These are phyloP conservation scores for Magnolia officinalis DNA, from an alignment of 164 flowering plant genomes.

Conservation along the genomic window DNA sequence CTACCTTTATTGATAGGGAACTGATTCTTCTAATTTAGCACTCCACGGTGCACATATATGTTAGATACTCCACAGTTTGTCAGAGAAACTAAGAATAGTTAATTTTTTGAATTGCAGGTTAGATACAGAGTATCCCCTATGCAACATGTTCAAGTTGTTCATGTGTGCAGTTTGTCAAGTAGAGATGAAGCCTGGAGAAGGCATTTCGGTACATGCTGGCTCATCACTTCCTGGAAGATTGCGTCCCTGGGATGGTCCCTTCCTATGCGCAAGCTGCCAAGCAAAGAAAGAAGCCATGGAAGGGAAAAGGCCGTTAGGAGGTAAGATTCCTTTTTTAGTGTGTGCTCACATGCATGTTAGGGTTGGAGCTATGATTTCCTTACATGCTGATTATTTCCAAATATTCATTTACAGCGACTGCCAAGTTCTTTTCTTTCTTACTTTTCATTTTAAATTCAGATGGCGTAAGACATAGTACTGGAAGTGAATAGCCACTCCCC, in stretches of 20 bases:
- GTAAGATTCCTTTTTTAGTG: constrained; percentile 20
- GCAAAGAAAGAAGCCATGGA: constrained; percentile 99
- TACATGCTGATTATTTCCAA: neutral
- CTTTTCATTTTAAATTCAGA: neutral
- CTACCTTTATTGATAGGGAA: neutral
- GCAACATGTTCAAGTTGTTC: constrained; percentile 94
- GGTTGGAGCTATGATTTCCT: neutral
- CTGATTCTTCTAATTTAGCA: neutral
- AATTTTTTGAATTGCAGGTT: constrained; percentile 53
- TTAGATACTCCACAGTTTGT: neutral
- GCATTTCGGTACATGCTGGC: constrained; percentile 79
- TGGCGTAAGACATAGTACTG: constrained; percentile 33
- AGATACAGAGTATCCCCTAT: constrained; percentile 84
- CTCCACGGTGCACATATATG: neutral
- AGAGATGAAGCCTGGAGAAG: constrained; percentile 89
- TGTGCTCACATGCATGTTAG: no score
- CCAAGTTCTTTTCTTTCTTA: neutral
- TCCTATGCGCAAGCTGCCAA: constrained; percentile 84
- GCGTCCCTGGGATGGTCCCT: constrained; percentile 99
- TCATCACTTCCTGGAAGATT: constrained; percentile 48
- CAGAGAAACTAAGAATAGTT: neutral
- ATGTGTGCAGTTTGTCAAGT: constrained; percentile 92
- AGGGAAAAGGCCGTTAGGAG: constrained; percentile 76
- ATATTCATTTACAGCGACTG: neutral
- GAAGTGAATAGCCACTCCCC: constrained; percentile 50